Conservation (phyloP, 371 early-diverging fungal genomes). For the Mucor indicus region DNA sequence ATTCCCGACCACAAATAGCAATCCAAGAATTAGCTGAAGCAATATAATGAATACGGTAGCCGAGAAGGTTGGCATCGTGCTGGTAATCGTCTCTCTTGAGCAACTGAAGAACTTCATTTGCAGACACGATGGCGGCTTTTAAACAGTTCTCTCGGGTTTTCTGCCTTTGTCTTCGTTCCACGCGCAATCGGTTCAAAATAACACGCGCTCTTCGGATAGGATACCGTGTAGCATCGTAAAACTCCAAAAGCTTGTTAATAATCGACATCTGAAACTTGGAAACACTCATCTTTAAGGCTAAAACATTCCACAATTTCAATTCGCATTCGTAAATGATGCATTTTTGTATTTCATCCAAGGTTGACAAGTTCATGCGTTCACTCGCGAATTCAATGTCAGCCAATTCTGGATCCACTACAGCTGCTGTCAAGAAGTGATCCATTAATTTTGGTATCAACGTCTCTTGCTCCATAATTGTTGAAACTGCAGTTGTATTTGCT, state of each 20-base stretch:
- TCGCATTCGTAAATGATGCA: conserved; percentile 39
- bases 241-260: conserved; percentile 21
- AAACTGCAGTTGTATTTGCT: conserved; percentile 13
- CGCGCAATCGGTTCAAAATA: conserved; percentile 16
- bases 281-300: conserved; percentile 25
- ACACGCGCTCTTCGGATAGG: conserved; percentile 42
- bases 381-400: conserved; percentile 22
- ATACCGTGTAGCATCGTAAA: conserved; percentile 17
- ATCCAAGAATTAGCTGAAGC: conserved; percentile 58
- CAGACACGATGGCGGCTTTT: conserved; percentile 17
- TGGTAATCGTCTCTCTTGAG: conserved; percentile 26
- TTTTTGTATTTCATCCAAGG: conserved; percentile 14
- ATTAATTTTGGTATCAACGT: conserved; percentile 38
- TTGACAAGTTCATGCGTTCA: conserved; percentile 16
- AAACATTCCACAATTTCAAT: conserved; percentile 22
- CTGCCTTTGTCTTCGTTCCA: conserved; percentile 18
- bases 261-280: conserved; percentile 17
- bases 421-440: conserved; percentile 36
- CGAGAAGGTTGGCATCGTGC: conserved; percentile 36
- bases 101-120: conserved; percentile 19
- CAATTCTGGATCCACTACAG: conserved; percentile 22
- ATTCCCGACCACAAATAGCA: conserved; percentile 47
- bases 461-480: conserved; percentile 15
- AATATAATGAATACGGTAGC: conserved; percentile 49
- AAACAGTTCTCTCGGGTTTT: not conserved